Evolutionary conservation across 75 land plant genomes (phyloP).

Genomic region (Gnetum montanum): DNA sequence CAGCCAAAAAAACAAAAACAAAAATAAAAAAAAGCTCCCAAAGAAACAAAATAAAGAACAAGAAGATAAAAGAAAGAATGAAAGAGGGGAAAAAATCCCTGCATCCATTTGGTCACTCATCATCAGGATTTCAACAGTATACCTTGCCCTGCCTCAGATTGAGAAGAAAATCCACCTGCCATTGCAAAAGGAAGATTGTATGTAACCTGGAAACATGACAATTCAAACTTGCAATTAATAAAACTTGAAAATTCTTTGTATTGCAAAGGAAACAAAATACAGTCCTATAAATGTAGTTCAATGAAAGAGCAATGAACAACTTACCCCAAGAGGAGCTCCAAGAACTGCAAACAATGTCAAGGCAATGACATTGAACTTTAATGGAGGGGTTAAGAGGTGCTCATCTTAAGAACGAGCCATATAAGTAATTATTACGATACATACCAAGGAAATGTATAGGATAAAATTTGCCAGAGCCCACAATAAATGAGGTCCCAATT

Average conservation of each 20-base stretch:
- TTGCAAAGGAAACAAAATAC: not conserved
- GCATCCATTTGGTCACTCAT: not conserved
- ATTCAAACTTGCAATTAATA: not conserved
- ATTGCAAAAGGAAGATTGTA: conserved; percentile 91
- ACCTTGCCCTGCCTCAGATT: conserved; percentile 90
- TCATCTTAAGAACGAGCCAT: conserved; percentile 2
- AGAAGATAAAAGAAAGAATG: no score
- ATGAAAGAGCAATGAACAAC: conserved; percentile 11
- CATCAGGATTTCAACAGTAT: not conserved
- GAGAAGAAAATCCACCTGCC: conserved; percentile 55
- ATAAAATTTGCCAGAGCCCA: conserved; percentile 77
- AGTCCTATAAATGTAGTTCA: not conserved
- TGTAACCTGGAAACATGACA: conserved; percentile 52
- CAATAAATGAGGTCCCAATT: conserved; percentile 66
- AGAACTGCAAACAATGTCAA: conserved; percentile 62
- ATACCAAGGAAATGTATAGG: conserved; percentile 45
- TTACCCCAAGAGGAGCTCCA: conserved; percentile 88
- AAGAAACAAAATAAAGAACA: no score
- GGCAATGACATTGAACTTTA: conserved; percentile 34
- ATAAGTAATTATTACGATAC: conserved; percentile 39
- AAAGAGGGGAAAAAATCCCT: no score
- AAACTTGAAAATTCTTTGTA: not conserved
- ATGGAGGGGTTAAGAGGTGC: conserved; percentile 31
- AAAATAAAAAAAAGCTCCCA: no score
- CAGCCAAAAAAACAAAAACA: not conserved